Evolutionary conservation across 75 land plant genomes (phyloP).

Genomic region (Larix kaempferi): DNA sequence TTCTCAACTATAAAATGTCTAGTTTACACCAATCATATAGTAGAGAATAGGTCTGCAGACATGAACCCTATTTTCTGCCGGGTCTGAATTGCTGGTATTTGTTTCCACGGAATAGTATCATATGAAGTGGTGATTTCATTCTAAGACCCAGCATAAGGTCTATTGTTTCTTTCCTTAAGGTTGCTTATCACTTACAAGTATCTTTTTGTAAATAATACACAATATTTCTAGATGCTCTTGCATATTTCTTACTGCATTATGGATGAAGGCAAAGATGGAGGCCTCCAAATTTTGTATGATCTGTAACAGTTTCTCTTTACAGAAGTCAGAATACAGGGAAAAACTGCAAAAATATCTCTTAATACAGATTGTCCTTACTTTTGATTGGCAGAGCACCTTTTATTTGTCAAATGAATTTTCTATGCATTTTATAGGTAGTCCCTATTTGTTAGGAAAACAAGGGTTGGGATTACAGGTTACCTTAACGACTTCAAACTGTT

Average conservation of each 20-base stretch:
- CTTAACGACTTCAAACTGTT: not conserved
- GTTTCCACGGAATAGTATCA: not conserved
- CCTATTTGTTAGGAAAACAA: not conserved
- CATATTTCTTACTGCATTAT: too few relatives aligned
- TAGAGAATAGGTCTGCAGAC: not conserved
- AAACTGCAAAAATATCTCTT: not conserved
- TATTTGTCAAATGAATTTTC: not conserved
- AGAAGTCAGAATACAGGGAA: not conserved
- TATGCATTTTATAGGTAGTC: not conserved
- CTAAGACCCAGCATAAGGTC: too few relatives aligned
- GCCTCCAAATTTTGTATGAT: too few relatives aligned
- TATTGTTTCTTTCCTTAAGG: too few relatives aligned
- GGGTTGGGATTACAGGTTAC: not conserved
- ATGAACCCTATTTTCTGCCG: not conserved
- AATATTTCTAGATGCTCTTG: too few relatives aligned
- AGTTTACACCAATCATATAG: not conserved
- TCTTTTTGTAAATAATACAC: too few relatives aligned
- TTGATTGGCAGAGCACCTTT: not conserved
- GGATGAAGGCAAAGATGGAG: too few relatives aligned
- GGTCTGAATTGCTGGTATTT: not conserved
- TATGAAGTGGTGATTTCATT: not conserved
- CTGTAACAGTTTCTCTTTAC: not conserved
- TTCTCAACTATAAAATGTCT: not conserved
- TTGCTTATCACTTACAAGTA: too few relatives aligned
- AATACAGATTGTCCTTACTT: not conserved